Base-by-base conservation (phyloP, 768 basidiomycete species). In the Galerina marginata region DNA sequence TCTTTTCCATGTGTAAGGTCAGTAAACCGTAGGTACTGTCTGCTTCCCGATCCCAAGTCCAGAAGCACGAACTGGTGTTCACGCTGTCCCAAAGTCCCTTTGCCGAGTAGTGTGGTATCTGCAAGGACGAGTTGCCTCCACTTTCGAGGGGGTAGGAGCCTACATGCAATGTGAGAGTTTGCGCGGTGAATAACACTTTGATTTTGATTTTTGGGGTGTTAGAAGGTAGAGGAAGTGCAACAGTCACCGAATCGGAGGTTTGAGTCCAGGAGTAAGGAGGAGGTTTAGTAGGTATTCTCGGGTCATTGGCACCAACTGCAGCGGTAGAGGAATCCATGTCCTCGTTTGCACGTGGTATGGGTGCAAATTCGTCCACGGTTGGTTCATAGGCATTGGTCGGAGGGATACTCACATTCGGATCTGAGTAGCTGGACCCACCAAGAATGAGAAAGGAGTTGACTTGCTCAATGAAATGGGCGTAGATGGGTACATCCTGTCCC, bases 261-360 rank as follows among this genome's bases (percentile, higher is more conserved):
- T 99, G 96, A 0, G 88, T 92, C 96, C 96, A 99, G 1, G 93
- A 93, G 74, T 95, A 98, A 0, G 95, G 91, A 26, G 86, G 85
- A 3, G 90, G 91, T 63, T 81, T 88, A 9, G 74, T 70, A 1
- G 77, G 76, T 25, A 69, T 68, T 16, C 74, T 69, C 6, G 67
- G 14, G n/a, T 58, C 50, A 11, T 16, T 40, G 26, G 43, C 26
- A 57, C 43, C 69, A 38, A 44, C 33, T 23, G 42, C 64, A 16
- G 40, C 37, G 2, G 29, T n/a, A 36, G 47, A 7, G 4, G 70
- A 64, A 61, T 88, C 86, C 46, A 89, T 71, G 60, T 77, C 80
- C 71, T 90, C 90, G 60, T 78, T 81, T 6, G 75, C 69, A 49
- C 86, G 84, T 15, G 93, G 90, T 49, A 92, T 86, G 4, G 90